Conservation (phyloP, 2,329 filamentous ascomycete species). For the Colletotrichum shisoi region DNA sequence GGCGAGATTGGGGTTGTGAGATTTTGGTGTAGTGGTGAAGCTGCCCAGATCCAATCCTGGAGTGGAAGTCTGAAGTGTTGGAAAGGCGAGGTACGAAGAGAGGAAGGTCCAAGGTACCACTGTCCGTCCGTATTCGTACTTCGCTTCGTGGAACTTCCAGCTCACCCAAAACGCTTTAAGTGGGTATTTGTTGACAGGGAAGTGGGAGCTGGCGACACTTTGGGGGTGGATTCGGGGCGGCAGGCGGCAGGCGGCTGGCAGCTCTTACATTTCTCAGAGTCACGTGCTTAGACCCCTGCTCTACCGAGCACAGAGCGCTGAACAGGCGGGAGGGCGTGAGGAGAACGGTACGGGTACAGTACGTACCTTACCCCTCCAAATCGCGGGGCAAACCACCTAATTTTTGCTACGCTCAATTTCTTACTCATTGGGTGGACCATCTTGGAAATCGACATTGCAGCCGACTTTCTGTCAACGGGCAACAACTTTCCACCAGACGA, state of each 20-base stretch:
- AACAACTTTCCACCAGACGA: neutral
- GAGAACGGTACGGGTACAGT: neutral
- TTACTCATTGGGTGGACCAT: neutral
- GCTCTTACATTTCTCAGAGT: conserved; percentile 12
- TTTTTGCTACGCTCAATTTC: conserved; percentile 16
- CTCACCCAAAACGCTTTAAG: conserved; percentile 40
- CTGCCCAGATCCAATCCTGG: conserved; percentile 30
- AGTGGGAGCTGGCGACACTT: conserved; percentile 13
- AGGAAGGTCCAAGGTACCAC: conserved; percentile 9
- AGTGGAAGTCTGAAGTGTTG: conserved; percentile 9
- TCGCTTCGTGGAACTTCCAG: conserved; percentile 39
- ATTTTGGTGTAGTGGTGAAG: conserved; percentile 18
- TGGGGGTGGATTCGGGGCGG: neutral
- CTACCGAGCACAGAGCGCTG: neutral
- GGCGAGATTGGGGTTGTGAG: conserved; percentile 15
- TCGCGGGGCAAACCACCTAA: conserved; percentile 39
- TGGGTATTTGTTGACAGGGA: conserved; percentile 35
- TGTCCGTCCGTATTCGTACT: neutral
- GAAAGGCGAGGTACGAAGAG: conserved; percentile 4
- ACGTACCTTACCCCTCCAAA: conserved; percentile 40
- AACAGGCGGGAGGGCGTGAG: neutral
- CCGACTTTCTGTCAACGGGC: neutral
- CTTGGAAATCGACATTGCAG: neutral
- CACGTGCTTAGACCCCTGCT: conserved; percentile 19
- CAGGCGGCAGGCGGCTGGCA: neutral